Percentiles rank a stretch among this genome's conserved stretches.
phyloP scores from a whole-genome alignment of 306 rosid species.

The Elaeagnus macrophylla region DNA sequence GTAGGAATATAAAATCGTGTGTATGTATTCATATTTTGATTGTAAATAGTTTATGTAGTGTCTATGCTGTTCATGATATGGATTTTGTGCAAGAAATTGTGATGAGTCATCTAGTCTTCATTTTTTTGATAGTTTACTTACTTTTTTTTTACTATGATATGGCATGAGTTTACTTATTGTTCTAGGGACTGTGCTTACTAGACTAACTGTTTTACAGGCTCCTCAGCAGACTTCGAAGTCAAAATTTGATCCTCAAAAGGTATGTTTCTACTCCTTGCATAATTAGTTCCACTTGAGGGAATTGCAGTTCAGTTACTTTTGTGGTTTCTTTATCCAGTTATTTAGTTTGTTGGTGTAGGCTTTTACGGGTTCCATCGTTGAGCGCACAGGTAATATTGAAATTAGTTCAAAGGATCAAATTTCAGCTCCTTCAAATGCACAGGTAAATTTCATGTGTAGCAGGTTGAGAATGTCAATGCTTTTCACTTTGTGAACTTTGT shows the following conservation, averaged over 20 bases:
- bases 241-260: constrained; percentile 49
- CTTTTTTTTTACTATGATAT: too few relatives aligned
- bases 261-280: constrained; percentile 15
- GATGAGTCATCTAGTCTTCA: background rate
- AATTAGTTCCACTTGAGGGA: background rate
- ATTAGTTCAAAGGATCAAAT: constrained; percentile 31
- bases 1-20: too few relatives aligned
- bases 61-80: too few relatives aligned
- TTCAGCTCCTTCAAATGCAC: constrained; percentile 40
- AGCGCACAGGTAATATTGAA: constrained; percentile 37
- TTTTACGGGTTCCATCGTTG: constrained; percentile 75
- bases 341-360: constrained; percentile 39
- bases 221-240: constrained; percentile 29
- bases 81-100: too few relatives aligned
- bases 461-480: background rate
- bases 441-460: constrained; percentile 9
- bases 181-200: background rate
- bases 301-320: background rate
- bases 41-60: too few relatives aligned
- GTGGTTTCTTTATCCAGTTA: background rate
- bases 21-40: too few relatives aligned
- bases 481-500: constrained; percentile 2
- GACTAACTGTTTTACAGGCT: constrained; percentile 33
- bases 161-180: background rate
- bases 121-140: background rate